phyloP scores from a whole-genome alignment of 2,329 filamentous ascomycete genomes.

The Monilinia laxa region DNA sequence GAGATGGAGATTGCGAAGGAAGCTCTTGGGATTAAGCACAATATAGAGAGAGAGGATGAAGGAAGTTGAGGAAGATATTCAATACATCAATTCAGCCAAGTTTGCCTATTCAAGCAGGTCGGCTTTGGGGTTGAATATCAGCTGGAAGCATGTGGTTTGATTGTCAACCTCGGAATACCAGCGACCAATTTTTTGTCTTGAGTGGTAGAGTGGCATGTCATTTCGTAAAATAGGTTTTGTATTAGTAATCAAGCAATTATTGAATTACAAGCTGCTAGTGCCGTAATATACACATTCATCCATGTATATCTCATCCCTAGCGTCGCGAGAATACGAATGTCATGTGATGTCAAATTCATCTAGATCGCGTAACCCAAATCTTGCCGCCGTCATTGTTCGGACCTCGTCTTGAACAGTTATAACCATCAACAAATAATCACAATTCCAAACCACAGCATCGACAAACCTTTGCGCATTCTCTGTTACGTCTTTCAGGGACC shows the following conservation, averaged over 20 bases:
- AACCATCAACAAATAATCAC: conserved; percentile 10
- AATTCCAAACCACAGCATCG: conserved; percentile 31
- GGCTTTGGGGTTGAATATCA: not conserved
- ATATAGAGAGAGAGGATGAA: not conserved
- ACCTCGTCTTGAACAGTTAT: conserved; percentile 26
- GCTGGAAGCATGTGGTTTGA: conserved; percentile 5
- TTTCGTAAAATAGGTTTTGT: not conserved
- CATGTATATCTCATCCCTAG: conserved; percentile 27
- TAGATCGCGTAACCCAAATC: conserved; percentile 23
- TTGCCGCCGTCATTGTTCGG: conserved; percentile 23
- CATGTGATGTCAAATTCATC: not conserved
- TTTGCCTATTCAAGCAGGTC: conserved; percentile 1
- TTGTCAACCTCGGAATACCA: conserved; percentile 8
- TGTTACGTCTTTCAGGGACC: conserved; percentile 37
- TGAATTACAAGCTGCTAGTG: not conserved
- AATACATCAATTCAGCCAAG: conserved; percentile 11
- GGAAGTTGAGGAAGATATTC: not conserved
- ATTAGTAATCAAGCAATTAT: conserved; percentile 12
- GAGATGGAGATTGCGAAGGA: not conserved
- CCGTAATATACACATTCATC: conserved; percentile 3
- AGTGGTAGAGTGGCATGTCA: conserved; percentile 1
- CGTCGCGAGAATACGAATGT: conserved; percentile 11
- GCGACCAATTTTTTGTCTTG: not conserved
- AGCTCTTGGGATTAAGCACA: not conserved
- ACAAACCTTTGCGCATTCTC: conserved; percentile 39